Evolutionary conservation across 106 monocot species (phyloP), one percentile per base, ranked within the genome.

Genomic region (Platanthera zijinensis): DNA sequence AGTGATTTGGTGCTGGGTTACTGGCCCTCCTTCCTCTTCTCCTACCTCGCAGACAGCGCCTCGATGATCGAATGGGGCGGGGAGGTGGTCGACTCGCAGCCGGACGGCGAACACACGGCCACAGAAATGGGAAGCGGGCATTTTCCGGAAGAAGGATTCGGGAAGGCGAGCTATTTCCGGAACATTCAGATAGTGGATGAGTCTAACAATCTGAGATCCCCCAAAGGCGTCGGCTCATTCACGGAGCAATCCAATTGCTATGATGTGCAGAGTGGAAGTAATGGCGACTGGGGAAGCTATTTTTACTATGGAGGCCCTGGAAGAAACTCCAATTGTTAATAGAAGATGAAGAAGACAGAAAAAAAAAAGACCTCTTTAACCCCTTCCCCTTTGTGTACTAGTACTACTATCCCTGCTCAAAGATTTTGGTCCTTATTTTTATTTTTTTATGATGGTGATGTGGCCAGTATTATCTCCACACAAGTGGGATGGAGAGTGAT

Each of bases 281-380:
- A 82, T 71, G 80, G 80, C 17, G 88, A 84, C 14, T 88, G 84
- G 88, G 88, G 88, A 1, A 80, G 17, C 46, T 85, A 75, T 66
- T 88, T 88, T 51, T 88, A 82, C 77, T 88, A 84, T 85, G 88
- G 88, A 45, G 87, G 87, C 14, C 87, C 87, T 22, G 87, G 87
- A 48, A 88, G 73, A 49, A 82, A 50, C 39, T n/a, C 74, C 39
- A 82, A 83, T 75, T 88, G 88, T 52, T 80, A 74, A 57, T 88
- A 82, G 57, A 72, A 66, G 22, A 15, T 21, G 4, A 28, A 49
- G 39, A 39, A 39, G 39, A 39, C 25, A 39, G 39, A 39, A 39
- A 3, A 39, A 39, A 39, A 39, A 39, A 39, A 39, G 1, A 39
- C 39, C 39, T 1, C 3, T 39, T 39, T 39, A 39, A 39, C 39